Base-by-base conservation (phyloP, 192 early-diverging fungal genomes). In the Pecoramyces ruminantium region DNA sequence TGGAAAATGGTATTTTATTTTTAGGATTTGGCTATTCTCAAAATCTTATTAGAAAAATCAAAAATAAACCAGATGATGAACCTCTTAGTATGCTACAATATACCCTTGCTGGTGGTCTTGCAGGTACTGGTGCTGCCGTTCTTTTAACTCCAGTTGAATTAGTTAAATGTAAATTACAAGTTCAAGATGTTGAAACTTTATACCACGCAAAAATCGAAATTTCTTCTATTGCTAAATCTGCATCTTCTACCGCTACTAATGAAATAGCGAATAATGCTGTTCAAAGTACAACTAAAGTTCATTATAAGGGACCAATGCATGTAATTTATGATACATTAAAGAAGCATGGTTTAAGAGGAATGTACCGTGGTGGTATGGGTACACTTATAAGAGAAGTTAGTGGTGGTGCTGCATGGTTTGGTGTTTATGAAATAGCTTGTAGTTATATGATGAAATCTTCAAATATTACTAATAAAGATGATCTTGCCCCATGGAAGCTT, bases 371-470 rank as follows among this genome's bases (percentile, higher is more conserved):
- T 0, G 93, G 93, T 84, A 80, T 93, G 25, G 92, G 91, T 12
- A 99, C 97, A 1, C 87, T 97, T 67, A 85, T 96, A 28, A 91
- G 97, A 29, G 97, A 99, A 85, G 89, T 92, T 2, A 89, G 92
- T 38, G 97, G 97, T n/a, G 94, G 96, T 29, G 96, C 92, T 16
- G 93, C 92, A 29, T 99, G 97, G 97, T 99, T 99, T 82, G 97
- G 97, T 81, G 89, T 92, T 1, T 99, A 99, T 81, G 97, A 99
- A 85, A 83, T 91, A 39, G 88, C 92, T 34, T 79, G 17, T 82
- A 85, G 78, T 38, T 78, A 51, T 58, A 13, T 9, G 77, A 78
- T 13, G 29, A 82, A 81, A 29, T 82, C 78, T 29, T 51, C 78
- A 13, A 51, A 80, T 16, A 83, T 84, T 34, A 79, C 86, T 9